phyloP scores from a whole-genome alignment of 345 rosid species.

The Mallotus nudiflorus region DNA sequence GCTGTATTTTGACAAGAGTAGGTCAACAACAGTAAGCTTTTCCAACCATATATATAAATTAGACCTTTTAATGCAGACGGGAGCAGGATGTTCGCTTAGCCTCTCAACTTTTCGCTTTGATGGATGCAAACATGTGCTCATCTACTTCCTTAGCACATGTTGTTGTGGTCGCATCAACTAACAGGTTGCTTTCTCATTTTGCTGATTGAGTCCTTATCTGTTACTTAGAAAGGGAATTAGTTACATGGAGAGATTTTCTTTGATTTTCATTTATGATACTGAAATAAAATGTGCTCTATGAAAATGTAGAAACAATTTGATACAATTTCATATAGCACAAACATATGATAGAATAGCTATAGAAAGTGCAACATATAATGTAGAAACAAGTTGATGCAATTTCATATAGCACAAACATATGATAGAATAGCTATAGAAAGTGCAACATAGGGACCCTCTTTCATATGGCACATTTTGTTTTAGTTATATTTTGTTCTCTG shows the following conservation, averaged over 20 bases:
- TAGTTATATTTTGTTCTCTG: too few relatives aligned
- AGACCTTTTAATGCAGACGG: conserved; percentile 50
- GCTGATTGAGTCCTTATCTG: background rate
- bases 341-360: too few relatives aligned
- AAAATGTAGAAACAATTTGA: too few relatives aligned
- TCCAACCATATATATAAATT: background rate
- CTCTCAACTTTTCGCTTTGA: conserved; percentile 69
- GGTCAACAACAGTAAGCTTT: background rate
- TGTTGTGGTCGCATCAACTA: conserved; percentile 84
- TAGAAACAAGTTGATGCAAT: too few relatives aligned
- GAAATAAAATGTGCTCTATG: background rate
- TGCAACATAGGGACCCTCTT: too few relatives aligned
- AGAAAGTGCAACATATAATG: too few relatives aligned
- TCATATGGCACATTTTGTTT: too few relatives aligned
- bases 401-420: too few relatives aligned
- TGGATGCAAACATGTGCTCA: conserved; percentile 70
- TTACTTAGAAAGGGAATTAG: background rate
- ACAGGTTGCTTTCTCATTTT: conserved; percentile 64
- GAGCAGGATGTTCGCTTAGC: conserved; percentile 79
- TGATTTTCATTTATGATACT: background rate
- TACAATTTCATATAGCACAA: too few relatives aligned
- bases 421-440: too few relatives aligned
- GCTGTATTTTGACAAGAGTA: background rate
- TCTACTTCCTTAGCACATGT: conserved; percentile 48
- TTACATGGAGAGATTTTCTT: background rate